Evolutionary conservation across 2,329 filamentous ascomycete genomes (phyloP).

Genomic region (Spiromastix sp.): DNA sequence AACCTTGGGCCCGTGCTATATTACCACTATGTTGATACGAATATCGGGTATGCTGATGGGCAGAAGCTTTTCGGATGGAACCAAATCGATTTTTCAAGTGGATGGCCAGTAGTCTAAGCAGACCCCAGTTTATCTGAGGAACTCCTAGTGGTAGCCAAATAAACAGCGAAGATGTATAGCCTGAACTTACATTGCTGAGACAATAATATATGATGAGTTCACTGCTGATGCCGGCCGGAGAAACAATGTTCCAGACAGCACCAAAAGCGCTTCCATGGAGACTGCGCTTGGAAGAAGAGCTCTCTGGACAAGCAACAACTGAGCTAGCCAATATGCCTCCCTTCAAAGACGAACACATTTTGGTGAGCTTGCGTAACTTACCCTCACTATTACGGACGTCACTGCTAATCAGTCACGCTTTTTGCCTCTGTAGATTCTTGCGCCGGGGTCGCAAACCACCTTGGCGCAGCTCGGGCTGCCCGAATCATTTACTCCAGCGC

Average conservation of each 20-base stretch:
- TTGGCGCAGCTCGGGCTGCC: constrained; percentile 82
- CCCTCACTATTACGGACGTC: constrained; percentile 1
- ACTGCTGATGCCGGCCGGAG: no score
- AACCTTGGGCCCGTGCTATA: constrained; percentile 46
- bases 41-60: constrained; percentile 41
- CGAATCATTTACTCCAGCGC: constrained; percentile 85
- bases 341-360: constrained; percentile 43
- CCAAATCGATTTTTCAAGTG: constrained; percentile 30
- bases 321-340: no score
- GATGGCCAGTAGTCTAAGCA: constrained; percentile 34
- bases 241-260: no score
- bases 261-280: no score
- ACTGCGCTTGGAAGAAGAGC: no score
- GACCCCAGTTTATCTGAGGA: no score
- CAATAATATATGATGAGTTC: no score
- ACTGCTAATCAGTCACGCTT: not conserved
- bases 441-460: constrained; percentile 71
- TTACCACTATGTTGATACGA: constrained; percentile 52
- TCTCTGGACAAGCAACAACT: no score
- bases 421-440: constrained; percentile 33
- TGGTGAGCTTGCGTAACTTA: constrained; percentile 21
- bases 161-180: no score
- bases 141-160: no score
- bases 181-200: no score
- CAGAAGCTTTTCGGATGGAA: constrained; percentile 41